Percentiles rank a stretch among this genome's conserved stretches.
phyloP scores from a whole-genome alignment of 1,139 yeast genomes.

The Zygosaccharomyces pseudobailii region DNA sequence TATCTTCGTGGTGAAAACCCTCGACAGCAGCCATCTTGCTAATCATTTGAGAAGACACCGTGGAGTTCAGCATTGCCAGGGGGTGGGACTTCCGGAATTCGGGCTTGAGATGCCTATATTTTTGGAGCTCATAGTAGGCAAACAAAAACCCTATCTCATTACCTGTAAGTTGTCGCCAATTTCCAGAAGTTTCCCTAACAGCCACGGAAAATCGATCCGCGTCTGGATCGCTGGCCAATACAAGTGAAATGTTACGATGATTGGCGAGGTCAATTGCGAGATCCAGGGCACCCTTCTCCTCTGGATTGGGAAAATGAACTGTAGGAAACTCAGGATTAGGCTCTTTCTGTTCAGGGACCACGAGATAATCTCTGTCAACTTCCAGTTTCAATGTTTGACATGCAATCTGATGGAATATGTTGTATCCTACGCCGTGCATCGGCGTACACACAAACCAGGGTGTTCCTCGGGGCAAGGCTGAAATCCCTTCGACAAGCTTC shows the following conservation, averaged over 20 bases:
- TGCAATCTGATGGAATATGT: conserved; percentile 36
- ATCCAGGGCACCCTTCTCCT: conserved; percentile 85
- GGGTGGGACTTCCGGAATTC: conserved; percentile 16
- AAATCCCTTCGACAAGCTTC: conserved; percentile 18
- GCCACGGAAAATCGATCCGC: conserved; percentile 89
- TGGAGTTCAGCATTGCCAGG: conserved; percentile 71
- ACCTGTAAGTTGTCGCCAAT: conserved; percentile 82
- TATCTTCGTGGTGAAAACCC: conserved; percentile 67
- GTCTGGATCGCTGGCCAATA: conserved; percentile 91
- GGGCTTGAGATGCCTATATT: conserved; percentile 31
- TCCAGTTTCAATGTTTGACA: conserved; percentile 27
- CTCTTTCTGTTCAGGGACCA: conserved; percentile 48
- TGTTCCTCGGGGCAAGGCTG: conserved; percentile 22
- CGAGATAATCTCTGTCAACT: conserved; percentile 35
- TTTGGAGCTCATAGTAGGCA: conserved; percentile 57
- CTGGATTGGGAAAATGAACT: conserved; percentile 90
- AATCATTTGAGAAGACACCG: conserved; percentile 85
- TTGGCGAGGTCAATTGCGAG: conserved; percentile 51
- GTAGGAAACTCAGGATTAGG: conserved; percentile 89
- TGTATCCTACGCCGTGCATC: conserved; percentile 88
- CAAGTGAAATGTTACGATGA: conserved; percentile 43
- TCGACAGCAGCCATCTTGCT: conserved; percentile 59
- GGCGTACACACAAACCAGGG: conserved; percentile 76
- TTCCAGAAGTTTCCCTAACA: conserved; percentile 38
- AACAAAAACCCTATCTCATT: conserved; percentile 85